Percentiles rank a stretch among this genome's conserved stretches.
Evolutionary conservation across 805 yeast genomes (phyloP).

Genomic region (Nakazawaea laoshanensis): DNA sequence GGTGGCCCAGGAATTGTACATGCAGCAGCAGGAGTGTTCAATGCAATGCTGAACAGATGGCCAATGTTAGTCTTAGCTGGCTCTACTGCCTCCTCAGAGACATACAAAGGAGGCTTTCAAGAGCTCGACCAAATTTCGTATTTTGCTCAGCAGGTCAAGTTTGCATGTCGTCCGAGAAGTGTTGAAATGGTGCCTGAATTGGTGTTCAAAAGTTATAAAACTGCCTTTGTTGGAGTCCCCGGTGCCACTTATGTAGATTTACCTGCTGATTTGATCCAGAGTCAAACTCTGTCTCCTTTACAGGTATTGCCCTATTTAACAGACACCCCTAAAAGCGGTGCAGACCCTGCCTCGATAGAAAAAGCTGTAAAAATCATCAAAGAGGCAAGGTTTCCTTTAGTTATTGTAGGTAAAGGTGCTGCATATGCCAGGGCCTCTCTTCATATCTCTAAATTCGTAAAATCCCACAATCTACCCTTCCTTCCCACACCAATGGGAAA

Average conservation of each 20-base stretch:
- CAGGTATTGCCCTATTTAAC: constrained; percentile 5
- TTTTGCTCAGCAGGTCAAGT: constrained; percentile 40
- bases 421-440: constrained; percentile 33
- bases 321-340: constrained; percentile 24
- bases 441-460: constrained; percentile 31
- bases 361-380: constrained; percentile 26
- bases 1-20: constrained; percentile 75
- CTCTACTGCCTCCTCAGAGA: constrained; percentile 38
- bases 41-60: constrained; percentile 54
- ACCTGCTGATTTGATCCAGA: constrained; percentile 51
- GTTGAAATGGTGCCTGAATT: constrained; percentile 26
- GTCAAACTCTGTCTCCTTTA: constrained; percentile 12
- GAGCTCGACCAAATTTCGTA: constrained; percentile 58
- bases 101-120: constrained; percentile 59
- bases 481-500: constrained; percentile 78
- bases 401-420: constrained; percentile 63
- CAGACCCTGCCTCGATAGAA: constrained; percentile 25
- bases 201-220: constrained; percentile 38
- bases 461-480: constrained; percentile 38
- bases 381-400: constrained; percentile 36
- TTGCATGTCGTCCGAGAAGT: constrained; percentile 34
- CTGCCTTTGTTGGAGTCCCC: constrained; percentile 39
- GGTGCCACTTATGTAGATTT: constrained; percentile 59
- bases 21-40: constrained; percentile 58
- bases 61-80: constrained; percentile 65